Conservation (phyloP, 805 yeast species). For the Wickerhamiella alocasiicola region DNA sequence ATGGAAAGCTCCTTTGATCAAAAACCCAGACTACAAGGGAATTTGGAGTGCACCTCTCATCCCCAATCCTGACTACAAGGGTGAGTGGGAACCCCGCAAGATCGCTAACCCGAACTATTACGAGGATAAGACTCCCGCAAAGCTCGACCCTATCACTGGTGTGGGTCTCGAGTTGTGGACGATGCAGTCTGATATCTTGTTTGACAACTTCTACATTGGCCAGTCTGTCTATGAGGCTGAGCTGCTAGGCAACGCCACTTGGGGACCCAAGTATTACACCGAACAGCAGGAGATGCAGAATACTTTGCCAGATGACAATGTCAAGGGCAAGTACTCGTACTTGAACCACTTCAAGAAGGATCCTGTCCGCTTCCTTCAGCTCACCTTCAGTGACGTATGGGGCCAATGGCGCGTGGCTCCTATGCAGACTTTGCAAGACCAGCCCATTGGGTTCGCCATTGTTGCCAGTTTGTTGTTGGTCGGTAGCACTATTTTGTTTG, state of each 20-base stretch:
- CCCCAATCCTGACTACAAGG: constrained; percentile 64
- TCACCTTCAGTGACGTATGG: constrained; percentile 24
- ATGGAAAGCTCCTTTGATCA: constrained; percentile 58
- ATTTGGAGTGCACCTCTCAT: constrained; percentile 62
- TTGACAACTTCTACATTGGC: constrained; percentile 78
- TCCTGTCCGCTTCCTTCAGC: constrained; percentile 26
- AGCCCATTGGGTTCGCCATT: constrained; percentile 28
- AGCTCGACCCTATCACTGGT: constrained; percentile 60
- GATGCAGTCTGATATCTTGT: constrained; percentile 59
- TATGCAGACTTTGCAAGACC: constrained; percentile 24
- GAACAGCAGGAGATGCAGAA: constrained; percentile 24
- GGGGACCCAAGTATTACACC: constrained; percentile 29
- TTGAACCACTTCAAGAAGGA: constrained; percentile 25
- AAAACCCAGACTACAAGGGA: constrained; percentile 63
- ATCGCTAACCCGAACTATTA: constrained; percentile 60
- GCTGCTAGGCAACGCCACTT: constrained; percentile 64
- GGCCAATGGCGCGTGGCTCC: constrained; percentile 24
- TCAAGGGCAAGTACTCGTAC: constrained; percentile 13
- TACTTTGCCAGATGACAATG: constrained; percentile 19
- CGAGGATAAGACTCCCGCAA: constrained; percentile 45
- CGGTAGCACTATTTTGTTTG: constrained; percentile 21
- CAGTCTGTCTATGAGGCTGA: constrained; percentile 80
- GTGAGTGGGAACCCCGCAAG: constrained; percentile 59
- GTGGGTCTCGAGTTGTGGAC: constrained; percentile 86
- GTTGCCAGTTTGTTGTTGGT: constrained; percentile 21